A percentile compares a stretch with the other conserved stretches of the same genome.
Conservation (phyloP, 2,329 filamentous ascomycete genomes). For the Diaporthe ilicicola region DNA sequence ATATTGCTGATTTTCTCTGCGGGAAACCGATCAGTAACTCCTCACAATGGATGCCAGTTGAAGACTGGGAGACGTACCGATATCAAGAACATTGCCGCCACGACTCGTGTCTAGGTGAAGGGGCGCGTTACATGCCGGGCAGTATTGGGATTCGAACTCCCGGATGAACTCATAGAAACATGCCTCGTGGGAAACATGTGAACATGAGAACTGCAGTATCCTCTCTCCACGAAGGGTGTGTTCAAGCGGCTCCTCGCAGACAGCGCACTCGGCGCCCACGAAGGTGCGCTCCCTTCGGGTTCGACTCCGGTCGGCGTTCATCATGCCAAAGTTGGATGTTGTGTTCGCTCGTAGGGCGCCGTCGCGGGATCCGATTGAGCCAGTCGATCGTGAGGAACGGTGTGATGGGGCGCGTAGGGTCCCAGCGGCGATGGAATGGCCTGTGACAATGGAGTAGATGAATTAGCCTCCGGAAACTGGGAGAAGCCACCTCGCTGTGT, state of each 20-base stretch:
- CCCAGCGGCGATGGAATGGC: constrained; percentile 48
- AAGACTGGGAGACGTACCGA: constrained; percentile 67
- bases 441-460: constrained; percentile 39
- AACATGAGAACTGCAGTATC: constrained; percentile 93
- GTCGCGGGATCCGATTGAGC: constrained; percentile 47
- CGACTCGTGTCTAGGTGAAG: constrained; percentile 91
- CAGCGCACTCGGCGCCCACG: constrained; percentile 91
- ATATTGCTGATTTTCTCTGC: constrained; percentile 94
- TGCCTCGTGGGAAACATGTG: constrained; percentile 96
- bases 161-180: constrained; percentile 99
- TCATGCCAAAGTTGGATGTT: constrained; percentile 66
- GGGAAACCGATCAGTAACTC: constrained; percentile 41
- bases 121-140: constrained; percentile 91
- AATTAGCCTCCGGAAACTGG: constrained; percentile 37
- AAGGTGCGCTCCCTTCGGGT: constrained; percentile 91
- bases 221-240: constrained; percentile 94
- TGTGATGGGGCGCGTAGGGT: constrained; percentile 46
- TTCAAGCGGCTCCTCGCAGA: constrained; percentile 96
- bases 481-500: neutral
- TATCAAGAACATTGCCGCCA: constrained; percentile 90
- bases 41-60: neutral
- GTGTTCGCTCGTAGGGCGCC: constrained; percentile 45
- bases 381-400: constrained; percentile 48
- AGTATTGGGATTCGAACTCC: constrained; percentile 92
- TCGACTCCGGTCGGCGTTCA: constrained; percentile 80